A percentile compares a stretch with the other conserved stretches of the same genome.
phyloP scores from a whole-genome alignment of 257 asterid genomes.

The Salvia hispanica region DNA sequence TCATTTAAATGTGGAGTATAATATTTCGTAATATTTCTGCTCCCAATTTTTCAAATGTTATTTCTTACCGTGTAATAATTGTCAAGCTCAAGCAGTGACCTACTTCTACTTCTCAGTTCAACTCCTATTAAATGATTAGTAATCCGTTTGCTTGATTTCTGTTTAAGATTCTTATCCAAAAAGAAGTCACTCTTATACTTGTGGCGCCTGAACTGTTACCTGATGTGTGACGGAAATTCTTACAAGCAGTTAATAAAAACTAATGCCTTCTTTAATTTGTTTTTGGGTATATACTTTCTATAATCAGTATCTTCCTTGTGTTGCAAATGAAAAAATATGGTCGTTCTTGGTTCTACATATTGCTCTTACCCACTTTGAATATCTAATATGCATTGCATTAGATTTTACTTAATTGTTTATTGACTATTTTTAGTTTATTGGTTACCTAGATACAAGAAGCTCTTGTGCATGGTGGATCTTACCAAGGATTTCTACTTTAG shows the following conservation, averaged over 20 bases:
- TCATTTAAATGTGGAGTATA: not conserved
- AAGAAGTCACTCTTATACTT: not conserved
- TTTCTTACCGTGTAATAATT: conserved; percentile 15
- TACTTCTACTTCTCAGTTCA: not conserved
- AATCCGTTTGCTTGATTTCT: conserved; percentile 16
- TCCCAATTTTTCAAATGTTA: not conserved
- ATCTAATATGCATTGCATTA: conserved; percentile 17
- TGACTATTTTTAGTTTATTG: conserved; percentile 28
- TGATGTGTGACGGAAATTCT: conserved; percentile 2
- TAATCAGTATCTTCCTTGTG: not conserved
- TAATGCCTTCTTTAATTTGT: conserved; percentile 11
- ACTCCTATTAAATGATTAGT: conserved; percentile 8
- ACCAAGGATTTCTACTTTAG: conserved; percentile 98
- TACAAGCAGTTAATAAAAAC: conserved; percentile 5
- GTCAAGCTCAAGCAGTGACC: not conserved
- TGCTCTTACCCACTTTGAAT: not conserved
- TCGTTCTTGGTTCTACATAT: no score
- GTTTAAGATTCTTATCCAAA: not conserved
- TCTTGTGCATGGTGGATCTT: conserved; percentile 90
- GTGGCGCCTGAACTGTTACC: conserved; percentile 4
- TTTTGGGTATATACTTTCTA: not conserved
- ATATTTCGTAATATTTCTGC: not conserved
- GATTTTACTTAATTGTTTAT: conserved; percentile 29
- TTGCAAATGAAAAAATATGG: not conserved
- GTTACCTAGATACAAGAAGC: conserved; percentile 80